Conservation (phyloP, 73 alveolate species). For the Paraurostyla sp. region DNA sequence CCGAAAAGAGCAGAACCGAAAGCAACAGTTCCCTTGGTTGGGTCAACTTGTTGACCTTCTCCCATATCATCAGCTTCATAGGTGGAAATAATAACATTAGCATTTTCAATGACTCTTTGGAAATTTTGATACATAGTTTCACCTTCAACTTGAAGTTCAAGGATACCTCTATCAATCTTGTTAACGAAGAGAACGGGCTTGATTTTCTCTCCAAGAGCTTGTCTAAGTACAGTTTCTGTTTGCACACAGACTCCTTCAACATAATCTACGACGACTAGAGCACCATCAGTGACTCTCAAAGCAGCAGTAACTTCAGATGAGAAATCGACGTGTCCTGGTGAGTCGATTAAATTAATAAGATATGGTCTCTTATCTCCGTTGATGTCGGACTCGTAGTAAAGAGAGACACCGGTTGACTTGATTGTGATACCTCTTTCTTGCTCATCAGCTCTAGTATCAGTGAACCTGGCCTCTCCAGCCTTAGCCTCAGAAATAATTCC, state of each 20-base stretch:
- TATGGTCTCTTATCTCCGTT: slow-evolving; percentile 77
- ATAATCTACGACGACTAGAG: slow-evolving; percentile 99
- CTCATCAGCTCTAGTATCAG: slow-evolving; percentile 99
- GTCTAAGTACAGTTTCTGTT: slow-evolving; percentile 98
- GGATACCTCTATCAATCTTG: slow-evolving; percentile 95
- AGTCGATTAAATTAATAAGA: slow-evolving; percentile 97
- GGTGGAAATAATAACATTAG: slow-evolving; percentile 85
- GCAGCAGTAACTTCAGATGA: slow-evolving; percentile 99
- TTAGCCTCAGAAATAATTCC: slow-evolving; percentile 98
- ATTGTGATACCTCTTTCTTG: slow-evolving; percentile 99
- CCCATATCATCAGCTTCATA: slow-evolving; percentile 76
- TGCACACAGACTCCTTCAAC: slow-evolving; percentile 99
- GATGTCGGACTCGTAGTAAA: slow-evolving; percentile 91
- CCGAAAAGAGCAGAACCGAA: slow-evolving; percentile 99
- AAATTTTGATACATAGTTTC: slow-evolving; percentile 93
- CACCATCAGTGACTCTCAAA: slow-evolving; percentile 99
- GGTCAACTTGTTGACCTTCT: slow-evolving; percentile 85
- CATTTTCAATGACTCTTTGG: slow-evolving; percentile 97
- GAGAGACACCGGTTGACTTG: slow-evolving; percentile 99
- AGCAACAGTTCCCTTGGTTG: slow-evolving; percentile 98
- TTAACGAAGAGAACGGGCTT: slow-evolving; percentile 98
- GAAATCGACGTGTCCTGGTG: slow-evolving; percentile 99
- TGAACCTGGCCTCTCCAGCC: slow-evolving; percentile 98
- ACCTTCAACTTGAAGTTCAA: slow-evolving; percentile 95
- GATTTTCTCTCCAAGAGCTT: slow-evolving; percentile 96